Evolutionary conservation across 441 rosid species (phyloP).

Genomic region (Hypseocharis bilobata): DNA sequence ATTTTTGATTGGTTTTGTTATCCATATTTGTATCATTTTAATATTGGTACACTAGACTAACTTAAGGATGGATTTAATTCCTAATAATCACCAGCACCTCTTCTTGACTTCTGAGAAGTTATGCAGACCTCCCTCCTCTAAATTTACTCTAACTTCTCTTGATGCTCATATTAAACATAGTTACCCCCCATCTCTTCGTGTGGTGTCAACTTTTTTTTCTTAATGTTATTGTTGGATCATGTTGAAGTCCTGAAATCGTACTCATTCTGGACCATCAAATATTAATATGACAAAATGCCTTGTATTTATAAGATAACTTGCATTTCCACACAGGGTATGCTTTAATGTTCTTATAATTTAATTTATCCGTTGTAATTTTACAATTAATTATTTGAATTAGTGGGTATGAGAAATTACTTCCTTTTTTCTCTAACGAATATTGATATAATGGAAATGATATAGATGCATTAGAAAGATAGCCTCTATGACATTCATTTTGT

Average conservation of each 20-base stretch:
- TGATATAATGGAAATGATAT: neutral
- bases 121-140: neutral
- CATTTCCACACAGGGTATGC: too few species aligned
- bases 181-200: neutral
- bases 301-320: neutral
- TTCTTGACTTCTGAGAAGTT: neutral
- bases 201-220: too few species aligned
- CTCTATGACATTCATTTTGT: neutral
- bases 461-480: neutral
- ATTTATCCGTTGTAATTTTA: too few species aligned
- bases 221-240: too few species aligned
- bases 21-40: too few species aligned
- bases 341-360: too few species aligned
- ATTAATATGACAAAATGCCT: neutral
- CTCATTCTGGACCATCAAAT: neutral
- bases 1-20: too few species aligned
- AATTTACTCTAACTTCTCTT: neutral
- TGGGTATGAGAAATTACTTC: neutral
- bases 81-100: neutral
- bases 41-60: neutral
- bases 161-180: neutral
- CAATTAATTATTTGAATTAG: too few species aligned
- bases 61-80: neutral
- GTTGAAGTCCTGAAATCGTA: neutral
- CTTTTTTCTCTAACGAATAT: neutral